A percentile compares a stretch with the other conserved stretches of the same genome.
These are phyloP conservation scores for Lichina pygmaea DNA, from an alignment of 495 filamentous ascomycete species.

Conservation along the genomic window DNA sequence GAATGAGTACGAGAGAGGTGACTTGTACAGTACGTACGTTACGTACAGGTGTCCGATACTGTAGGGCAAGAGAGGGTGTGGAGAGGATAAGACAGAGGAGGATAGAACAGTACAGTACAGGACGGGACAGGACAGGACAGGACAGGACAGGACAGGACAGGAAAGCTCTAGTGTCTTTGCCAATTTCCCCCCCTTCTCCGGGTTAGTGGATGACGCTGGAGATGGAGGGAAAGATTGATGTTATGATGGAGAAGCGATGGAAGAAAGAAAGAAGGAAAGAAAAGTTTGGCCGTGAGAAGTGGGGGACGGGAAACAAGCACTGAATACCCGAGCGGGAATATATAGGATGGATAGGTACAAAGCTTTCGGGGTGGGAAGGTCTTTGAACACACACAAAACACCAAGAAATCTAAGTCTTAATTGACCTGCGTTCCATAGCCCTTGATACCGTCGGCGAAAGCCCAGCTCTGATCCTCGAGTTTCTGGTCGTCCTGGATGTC, in stretches of 20 bases:
- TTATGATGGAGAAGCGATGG: not conserved
- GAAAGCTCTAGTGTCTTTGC: too few relatives aligned
- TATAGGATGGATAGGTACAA: too few relatives aligned
- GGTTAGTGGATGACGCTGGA: not conserved
- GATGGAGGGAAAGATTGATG: not conserved
- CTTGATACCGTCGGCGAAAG: slow-evolving; percentile 69
- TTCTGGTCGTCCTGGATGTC: slow-evolving; percentile 59
- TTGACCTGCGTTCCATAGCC: slow-evolving; percentile 40
- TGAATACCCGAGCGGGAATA: too few relatives aligned
- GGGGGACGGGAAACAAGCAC: too few relatives aligned
- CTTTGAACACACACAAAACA: too few relatives aligned
- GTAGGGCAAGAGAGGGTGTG: too few relatives aligned
- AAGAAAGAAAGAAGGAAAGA: not conserved
- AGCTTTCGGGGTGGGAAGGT: too few relatives aligned
- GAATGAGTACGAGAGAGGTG: too few relatives aligned
- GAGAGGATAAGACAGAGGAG: not conserved
- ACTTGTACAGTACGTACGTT: too few relatives aligned
- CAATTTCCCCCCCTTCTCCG: too few relatives aligned
- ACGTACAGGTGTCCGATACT: too few relatives aligned
- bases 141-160: not conserved
- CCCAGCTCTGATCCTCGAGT: slow-evolving; percentile 75
- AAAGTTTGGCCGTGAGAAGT: not conserved
- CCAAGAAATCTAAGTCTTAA: not conserved
- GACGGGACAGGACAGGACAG: not conserved
- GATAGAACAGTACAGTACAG: not conserved